Conservation (phyloP, 306 rosid species). For the Acacia confusa region DNA sequence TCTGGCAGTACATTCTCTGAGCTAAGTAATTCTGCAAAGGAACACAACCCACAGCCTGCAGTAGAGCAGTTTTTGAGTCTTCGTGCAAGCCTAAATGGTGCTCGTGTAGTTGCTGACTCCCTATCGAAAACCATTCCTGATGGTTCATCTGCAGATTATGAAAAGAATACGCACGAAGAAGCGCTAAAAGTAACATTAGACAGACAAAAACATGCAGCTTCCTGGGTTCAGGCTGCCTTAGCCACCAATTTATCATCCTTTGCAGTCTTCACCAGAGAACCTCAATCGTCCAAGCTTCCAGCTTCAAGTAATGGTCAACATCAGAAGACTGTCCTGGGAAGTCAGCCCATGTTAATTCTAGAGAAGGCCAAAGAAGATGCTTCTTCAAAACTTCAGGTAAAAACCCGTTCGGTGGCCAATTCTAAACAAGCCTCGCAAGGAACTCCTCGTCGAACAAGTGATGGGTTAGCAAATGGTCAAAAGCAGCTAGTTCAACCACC, state of each 20-base stretch:
- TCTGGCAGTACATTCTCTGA: constrained; percentile 74
- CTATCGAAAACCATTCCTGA: constrained; percentile 55
- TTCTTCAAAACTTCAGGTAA: constrained; percentile 56
- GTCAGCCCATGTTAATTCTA: constrained; percentile 61
- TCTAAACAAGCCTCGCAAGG: constrained; percentile 55
- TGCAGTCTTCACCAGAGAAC: constrained; percentile 57
- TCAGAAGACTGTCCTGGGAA: constrained; percentile 53
- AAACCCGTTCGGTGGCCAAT: constrained; percentile 43
- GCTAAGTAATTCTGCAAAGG: constrained; percentile 66
- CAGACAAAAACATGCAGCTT: constrained; percentile 62
- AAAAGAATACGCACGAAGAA: constrained; percentile 64
- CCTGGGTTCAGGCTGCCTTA: constrained; percentile 91
- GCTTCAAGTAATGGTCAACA: constrained; percentile 54
- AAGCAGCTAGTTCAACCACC: constrained; percentile 67
- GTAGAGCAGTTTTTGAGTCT: constrained; percentile 83
- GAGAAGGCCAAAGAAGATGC: constrained; percentile 50
- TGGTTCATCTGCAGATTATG: constrained; percentile 55
- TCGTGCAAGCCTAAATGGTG: constrained; percentile 60
- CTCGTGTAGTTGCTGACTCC: constrained; percentile 56
- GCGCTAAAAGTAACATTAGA: constrained; percentile 56
- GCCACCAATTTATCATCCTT: constrained; percentile 78
- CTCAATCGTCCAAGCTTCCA: constrained; percentile 40
- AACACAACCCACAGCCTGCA: constrained; percentile 75
- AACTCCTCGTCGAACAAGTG: constrained; percentile 57
- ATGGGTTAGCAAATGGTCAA: constrained; percentile 44